Base-by-base conservation (phyloP, 345 rosid species). In the Salix koriyanagi region DNA sequence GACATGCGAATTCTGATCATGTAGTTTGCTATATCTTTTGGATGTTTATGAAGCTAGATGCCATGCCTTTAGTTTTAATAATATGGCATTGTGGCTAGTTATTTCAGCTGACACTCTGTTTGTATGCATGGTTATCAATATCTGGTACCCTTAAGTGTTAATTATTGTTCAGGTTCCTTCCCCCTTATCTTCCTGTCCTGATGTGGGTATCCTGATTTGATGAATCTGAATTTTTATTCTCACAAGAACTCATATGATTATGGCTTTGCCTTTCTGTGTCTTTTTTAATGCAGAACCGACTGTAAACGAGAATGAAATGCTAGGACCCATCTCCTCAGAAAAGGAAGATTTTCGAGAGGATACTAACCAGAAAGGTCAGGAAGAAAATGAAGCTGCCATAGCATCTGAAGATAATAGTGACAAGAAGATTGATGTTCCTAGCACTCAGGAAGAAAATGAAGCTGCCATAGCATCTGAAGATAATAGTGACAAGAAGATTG, bases 401-500 rank as follows among this genome's bases (percentile, higher is more conserved):
- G 68, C 5, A 30, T 76, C 84, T 79, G 81, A 62, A 69, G 86
- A 75, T 75, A 70, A 58, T 65, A 77, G 39, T 67, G 21, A 34
- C 71, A 75, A 21, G 76, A 72, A 79, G 83, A 70, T 21, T 76
- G 78, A 70, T 74, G 67, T 68, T 42, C 34, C 34, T 32, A 32
- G 34, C 34, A 32, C 34, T 61, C 71, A 14, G 68, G 73, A 71
- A 74, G 81, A 76, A 7, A 67, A 69, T 41, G 77, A 82, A 71
- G 60, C 75, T 50, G 74, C 69, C 41, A 52, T 65, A 30, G 68
- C 5, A 30, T 76, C 84, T 79, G 81, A 62, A 69, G 86, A 75
- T 76, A 70, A 58, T 65, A 77, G 39, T 67, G n/a, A 36, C 71
- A 75, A 21, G 76, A 72, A 79, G 83, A 70, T 19, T 76, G 78